These are phyloP conservation scores for Penicillium paneum DNA, from an alignment of 2,329 filamentous ascomycete species.

Conservation along the genomic window DNA sequence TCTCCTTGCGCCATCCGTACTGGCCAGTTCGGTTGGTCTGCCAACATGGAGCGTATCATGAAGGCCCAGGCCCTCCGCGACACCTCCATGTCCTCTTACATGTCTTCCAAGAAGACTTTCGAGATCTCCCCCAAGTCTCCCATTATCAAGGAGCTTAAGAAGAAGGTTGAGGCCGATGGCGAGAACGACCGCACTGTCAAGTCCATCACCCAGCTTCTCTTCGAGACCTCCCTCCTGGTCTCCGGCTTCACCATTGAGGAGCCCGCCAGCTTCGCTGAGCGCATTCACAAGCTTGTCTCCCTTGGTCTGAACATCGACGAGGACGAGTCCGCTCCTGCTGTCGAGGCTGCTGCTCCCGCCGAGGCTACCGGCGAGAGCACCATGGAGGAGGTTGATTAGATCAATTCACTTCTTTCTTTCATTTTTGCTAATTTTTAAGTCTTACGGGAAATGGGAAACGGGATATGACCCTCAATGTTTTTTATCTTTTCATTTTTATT, in stretches of 20 bases:
- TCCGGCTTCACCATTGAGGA: constrained; percentile 99
- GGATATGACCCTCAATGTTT: constrained; percentile 28
- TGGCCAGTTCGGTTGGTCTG: constrained; percentile 99
- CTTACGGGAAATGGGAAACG: constrained; percentile 31
- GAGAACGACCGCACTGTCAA: constrained; percentile 99
- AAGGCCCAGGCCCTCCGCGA: constrained; percentile 99
- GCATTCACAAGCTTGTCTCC: constrained; percentile 99
- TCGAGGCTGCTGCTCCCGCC: constrained; percentile 58
- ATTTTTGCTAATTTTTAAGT: constrained; percentile 20
- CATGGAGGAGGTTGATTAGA: constrained; percentile 99
- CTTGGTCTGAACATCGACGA: constrained; percentile 97
- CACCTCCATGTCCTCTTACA: constrained; percentile 99
- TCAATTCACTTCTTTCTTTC: constrained; percentile 11
- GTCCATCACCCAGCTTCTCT: constrained; percentile 96
- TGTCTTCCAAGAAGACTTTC: constrained; percentile 99
- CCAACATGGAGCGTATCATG: constrained; percentile 99
- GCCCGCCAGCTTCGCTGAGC: constrained; percentile 95
- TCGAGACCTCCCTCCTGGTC: constrained; percentile 97
- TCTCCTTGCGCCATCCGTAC: constrained; percentile 98
- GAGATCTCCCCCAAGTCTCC: constrained; percentile 99
- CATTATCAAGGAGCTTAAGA: constrained; percentile 99
- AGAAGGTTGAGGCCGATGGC: constrained; percentile 95
- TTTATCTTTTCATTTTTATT: constrained; percentile 10
- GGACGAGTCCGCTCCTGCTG: constrained; percentile 65
- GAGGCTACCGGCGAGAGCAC: constrained; percentile 77